These are phyloP conservation scores for Malassezia japonica DNA, from an alignment of 1,284 basidiomycete species.

Conservation along the genomic window DNA sequence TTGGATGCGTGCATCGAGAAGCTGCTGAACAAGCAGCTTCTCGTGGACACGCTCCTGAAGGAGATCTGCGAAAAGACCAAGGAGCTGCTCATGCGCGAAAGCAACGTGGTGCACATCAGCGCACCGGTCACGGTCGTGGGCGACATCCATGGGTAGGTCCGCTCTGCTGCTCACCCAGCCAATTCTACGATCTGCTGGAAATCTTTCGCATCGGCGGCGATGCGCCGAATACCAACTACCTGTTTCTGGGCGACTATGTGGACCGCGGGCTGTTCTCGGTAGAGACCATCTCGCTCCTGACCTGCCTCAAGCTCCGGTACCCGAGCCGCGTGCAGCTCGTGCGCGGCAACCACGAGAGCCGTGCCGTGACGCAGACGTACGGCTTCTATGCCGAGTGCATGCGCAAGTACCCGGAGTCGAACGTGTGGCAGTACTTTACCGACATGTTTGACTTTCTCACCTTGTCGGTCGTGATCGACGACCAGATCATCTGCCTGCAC, in stretches of 20 bases:
- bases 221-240: constrained; percentile 91
- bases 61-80: constrained; percentile 49
- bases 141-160: constrained; percentile 81
- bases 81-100: constrained; percentile 87
- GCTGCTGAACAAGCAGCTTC: constrained; percentile 45
- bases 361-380: constrained; percentile 98
- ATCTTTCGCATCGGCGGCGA: constrained; percentile 97
- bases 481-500: constrained; percentile 98
- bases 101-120: constrained; percentile 93
- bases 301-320: constrained; percentile 91
- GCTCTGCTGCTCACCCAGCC: constrained; percentile 53
- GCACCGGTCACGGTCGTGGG: constrained; percentile 99
- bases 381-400: constrained; percentile 99
- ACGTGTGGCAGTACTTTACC: constrained; percentile 98
- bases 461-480: constrained; percentile 92
- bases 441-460: constrained; percentile 99
- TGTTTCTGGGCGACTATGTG: constrained; percentile 75
- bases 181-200: constrained; percentile 98
- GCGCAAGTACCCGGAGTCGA: constrained; percentile 78
- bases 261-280: constrained; percentile 95
- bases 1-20: constrained; percentile 46
- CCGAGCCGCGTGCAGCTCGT: constrained; percentile 95
- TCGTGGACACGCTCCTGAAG: constrained; percentile 41
- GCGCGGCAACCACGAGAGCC: constrained; percentile 92
- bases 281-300: constrained; percentile 92